phyloP scores from a whole-genome alignment of 345 rosid genomes.

The Heritiera fomes region DNA sequence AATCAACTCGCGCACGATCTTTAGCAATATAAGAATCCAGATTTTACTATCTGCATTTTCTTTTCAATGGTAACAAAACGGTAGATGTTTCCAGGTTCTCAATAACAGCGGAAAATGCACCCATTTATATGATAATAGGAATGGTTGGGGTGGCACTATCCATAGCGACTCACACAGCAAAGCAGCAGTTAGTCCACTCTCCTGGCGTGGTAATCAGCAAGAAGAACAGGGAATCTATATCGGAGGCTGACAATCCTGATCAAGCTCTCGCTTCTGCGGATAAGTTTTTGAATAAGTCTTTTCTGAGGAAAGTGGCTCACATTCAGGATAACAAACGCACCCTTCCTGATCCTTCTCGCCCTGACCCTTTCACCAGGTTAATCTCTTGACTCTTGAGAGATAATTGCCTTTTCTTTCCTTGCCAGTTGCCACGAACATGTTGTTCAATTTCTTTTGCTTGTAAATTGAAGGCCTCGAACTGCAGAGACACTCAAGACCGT shows the following conservation, averaged over 20 bases:
- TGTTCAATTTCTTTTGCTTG: background rate
- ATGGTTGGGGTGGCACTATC: slow-evolving; percentile 33
- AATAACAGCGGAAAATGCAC: slow-evolving; percentile 42
- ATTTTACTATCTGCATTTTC: background rate
- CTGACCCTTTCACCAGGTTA: slow-evolving; percentile 42
- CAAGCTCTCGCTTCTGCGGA: slow-evolving; percentile 28
- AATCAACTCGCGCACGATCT: background rate
- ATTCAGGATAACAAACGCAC: slow-evolving; percentile 39
- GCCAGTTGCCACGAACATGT: too few relatives aligned
- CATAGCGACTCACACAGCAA: slow-evolving; percentile 41
- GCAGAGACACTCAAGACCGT: slow-evolving; percentile 46
- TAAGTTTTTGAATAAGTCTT: slow-evolving; percentile 47
- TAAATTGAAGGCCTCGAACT: slow-evolving; percentile 32
- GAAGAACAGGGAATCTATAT: slow-evolving; percentile 48
- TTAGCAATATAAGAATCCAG: background rate
- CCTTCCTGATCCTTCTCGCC: slow-evolving; percentile 33
- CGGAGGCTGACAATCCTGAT: slow-evolving; percentile 53
- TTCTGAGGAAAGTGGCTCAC: slow-evolving; percentile 52
- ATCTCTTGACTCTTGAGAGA: background rate
- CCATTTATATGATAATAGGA: slow-evolving; percentile 45
- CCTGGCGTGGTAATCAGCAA: slow-evolving; percentile 47
- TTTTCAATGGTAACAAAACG: too few relatives aligned
- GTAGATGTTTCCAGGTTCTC: slow-evolving; percentile 29
- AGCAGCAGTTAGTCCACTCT: slow-evolving; percentile 48
- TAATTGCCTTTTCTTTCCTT: too few relatives aligned